A percentile compares a stretch with the other conserved stretches of the same genome.
Evolutionary conservation across 495 filamentous ascomycete genomes (phyloP).

Genomic region (Podospora pseudocomata): DNA sequence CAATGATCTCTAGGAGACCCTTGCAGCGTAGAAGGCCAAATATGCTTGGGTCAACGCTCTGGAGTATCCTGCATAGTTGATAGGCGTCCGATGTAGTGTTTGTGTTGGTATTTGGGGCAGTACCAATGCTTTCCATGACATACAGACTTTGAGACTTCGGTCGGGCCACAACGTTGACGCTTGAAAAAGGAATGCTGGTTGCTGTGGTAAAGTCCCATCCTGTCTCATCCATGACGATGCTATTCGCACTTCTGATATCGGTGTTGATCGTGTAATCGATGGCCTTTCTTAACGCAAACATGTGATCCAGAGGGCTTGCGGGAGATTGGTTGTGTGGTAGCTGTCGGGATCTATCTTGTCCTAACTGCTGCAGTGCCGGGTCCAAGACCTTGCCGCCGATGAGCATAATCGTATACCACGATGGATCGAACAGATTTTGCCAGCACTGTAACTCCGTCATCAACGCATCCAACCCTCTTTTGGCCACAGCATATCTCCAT

Average conservation of each 20-base stretch:
- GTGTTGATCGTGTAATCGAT: neutral
- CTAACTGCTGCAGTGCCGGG: neutral
- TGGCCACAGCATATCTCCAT: constrained; percentile 9
- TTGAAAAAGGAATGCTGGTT: neutral
- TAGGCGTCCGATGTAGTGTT: neutral
- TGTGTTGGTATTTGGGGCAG: neutral
- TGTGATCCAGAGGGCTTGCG: constrained; percentile 1
- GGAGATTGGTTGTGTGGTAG: neutral
- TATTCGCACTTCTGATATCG: neutral
- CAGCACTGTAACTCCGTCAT: neutral
- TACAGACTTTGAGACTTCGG: neutral
- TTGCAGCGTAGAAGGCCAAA: neutral
- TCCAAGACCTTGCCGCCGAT: neutral
- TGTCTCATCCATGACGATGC: neutral
- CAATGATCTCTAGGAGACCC: neutral
- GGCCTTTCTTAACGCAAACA: neutral
- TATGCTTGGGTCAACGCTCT: constrained; percentile 1
- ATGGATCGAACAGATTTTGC: neutral
- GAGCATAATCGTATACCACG: constrained; percentile 1
- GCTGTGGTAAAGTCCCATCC: neutral
- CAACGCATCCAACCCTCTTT: neutral
- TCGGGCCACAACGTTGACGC: neutral
- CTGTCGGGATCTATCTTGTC: neutral
- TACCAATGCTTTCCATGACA: neutral
- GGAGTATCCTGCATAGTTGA: neutral